These are phyloP conservation scores for Balamuthia mandrillaris DNA, from an alignment of 208 protist genomes.

Conservation along the genomic window DNA sequence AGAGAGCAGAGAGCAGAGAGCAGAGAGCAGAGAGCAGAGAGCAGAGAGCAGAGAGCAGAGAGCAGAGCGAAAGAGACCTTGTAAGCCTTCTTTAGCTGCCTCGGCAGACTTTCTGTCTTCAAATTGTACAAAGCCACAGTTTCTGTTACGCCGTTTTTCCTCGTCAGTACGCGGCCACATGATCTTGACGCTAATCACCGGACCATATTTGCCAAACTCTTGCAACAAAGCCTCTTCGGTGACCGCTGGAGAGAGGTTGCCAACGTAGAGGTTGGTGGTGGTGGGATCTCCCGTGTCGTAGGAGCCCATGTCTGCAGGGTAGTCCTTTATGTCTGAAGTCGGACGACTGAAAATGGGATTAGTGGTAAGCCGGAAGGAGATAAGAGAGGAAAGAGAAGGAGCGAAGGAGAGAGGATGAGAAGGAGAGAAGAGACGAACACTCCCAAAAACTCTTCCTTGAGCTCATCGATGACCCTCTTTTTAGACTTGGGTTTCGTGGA, in stretches of 20 bases:
- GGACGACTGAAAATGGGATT: no score
- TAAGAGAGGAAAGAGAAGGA: no score
- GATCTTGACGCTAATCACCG: slow-evolving; percentile 45
- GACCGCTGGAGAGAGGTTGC: slow-evolving; percentile 40
- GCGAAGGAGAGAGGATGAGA: no score
- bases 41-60: background rate
- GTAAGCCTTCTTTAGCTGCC: background rate
- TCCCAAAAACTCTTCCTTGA: no score
- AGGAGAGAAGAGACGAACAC: no score
- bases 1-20: no score
- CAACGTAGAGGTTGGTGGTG: slow-evolving; percentile 59
- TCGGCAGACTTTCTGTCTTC: slow-evolving; percentile 6
- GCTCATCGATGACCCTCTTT: no score
- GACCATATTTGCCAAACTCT: slow-evolving; percentile 36
- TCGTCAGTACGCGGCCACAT: slow-evolving; percentile 60
- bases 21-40: no score
- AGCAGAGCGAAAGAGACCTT: background rate
- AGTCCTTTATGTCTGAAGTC: no score
- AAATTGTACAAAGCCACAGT: slow-evolving; percentile 45
- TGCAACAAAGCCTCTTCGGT: slow-evolving; percentile 48
- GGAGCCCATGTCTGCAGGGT: no score
- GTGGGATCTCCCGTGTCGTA: slow-evolving; percentile 16
- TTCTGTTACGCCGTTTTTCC: slow-evolving; percentile 40
- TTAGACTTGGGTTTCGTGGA: no score
- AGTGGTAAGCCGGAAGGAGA: no score